Evolutionary conservation across 2,329 filamentous ascomycete genomes (phyloP).

Genomic region (Dactylellina drechsleri): DNA sequence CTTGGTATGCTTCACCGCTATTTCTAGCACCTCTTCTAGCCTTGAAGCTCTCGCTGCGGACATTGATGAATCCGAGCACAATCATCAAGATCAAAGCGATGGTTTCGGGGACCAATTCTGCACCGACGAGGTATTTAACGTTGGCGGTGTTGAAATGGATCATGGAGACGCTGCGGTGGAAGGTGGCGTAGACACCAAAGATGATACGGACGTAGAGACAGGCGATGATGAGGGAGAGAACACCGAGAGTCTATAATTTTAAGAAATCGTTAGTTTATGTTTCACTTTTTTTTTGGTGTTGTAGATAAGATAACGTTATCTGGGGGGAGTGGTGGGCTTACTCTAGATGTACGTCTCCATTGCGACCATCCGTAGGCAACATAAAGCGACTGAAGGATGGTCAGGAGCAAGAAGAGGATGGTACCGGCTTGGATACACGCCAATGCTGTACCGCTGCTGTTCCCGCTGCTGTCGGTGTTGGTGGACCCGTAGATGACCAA

Average conservation of each 20-base stretch:
- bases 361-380: conserved; percentile 29
- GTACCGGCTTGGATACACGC: conserved; percentile 47
- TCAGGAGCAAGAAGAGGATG: conserved; percentile 43
- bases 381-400: conserved; percentile 37
- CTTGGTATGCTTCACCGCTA: conserved; percentile 5
- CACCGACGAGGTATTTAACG: conserved; percentile 46
- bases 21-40: background rate
- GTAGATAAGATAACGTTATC: background rate
- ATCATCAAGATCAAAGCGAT: conserved; percentile 37
- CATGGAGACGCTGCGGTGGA: conserved; percentile 39
- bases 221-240: conserved; percentile 17
- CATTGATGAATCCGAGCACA: conserved; percentile 16
- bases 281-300: background rate
- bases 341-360: conserved; percentile 7
- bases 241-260: conserved; percentile 17
- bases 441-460: background rate
- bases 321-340: conserved; percentile 2
- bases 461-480: conserved; percentile 12
- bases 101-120: conserved; percentile 38
- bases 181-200: conserved; percentile 45
- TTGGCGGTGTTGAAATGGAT: conserved; percentile 12
- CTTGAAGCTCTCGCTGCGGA: conserved; percentile 12
- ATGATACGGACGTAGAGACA: conserved; percentile 50
- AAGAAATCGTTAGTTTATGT: background rate
- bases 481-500: conserved; percentile 40